Evolutionary conservation across 345 rosid genomes (phyloP).

Genomic region (Lenwebbia sp.): DNA sequence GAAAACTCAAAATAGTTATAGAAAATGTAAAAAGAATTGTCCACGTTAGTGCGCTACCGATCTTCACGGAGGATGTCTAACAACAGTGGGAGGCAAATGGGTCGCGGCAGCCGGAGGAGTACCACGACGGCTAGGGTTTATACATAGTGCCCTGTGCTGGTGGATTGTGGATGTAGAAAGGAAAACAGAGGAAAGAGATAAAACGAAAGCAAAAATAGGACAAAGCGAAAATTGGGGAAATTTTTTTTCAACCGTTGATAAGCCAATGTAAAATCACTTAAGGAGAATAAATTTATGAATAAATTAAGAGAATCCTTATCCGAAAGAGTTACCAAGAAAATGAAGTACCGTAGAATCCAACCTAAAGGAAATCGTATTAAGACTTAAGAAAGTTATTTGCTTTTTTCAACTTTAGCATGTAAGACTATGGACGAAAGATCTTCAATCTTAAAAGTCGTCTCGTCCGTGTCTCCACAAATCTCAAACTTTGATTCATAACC

Average conservation of each 20-base stretch:
- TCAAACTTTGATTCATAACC: rapidly evolving
- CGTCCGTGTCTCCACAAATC: background rate
- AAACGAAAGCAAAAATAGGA: background rate
- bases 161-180: background rate
- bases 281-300: background rate
- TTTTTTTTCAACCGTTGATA: background rate
- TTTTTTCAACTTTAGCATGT: background rate
- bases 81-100: background rate
- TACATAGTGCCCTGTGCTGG: background rate
- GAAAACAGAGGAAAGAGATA: background rate
- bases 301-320: background rate
- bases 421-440: background rate
- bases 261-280: background rate
- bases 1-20: no score
- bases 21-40: no score
- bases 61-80: background rate
- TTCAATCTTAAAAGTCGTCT: background rate
- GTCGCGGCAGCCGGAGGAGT: background rate
- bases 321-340: background rate
- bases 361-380: background rate
- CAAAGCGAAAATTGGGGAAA: background rate
- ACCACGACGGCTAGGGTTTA: background rate
- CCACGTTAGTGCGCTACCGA: background rate
- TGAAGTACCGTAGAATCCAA: background rate
- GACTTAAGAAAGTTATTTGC: background rate